These are phyloP conservation scores for Meyerozyma smithsonii DNA, from an alignment of 1,139 yeast genomes.

Conservation along the genomic window DNA sequence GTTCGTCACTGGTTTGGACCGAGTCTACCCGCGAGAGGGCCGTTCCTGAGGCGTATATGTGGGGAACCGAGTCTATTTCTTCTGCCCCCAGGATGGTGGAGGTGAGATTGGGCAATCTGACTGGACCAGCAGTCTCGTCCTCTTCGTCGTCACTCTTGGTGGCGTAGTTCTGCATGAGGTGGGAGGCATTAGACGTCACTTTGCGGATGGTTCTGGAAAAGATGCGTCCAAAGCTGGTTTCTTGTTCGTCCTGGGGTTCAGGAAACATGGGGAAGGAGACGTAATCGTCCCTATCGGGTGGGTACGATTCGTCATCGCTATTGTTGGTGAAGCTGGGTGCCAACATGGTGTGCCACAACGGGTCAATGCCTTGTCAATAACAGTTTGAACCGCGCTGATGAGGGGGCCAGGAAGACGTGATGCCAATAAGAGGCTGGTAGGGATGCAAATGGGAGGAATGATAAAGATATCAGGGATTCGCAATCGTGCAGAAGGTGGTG, in stretches of 20 bases:
- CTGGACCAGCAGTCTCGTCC: slow-evolving; percentile 5
- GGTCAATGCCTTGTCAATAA: too few relatives aligned
- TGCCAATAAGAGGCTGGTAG: too few relatives aligned
- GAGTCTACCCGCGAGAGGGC: not conserved
- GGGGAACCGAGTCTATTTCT: not conserved
- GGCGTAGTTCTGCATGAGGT: slow-evolving; percentile 31
- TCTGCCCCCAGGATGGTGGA: slow-evolving; percentile 3
- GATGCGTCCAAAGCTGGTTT: slow-evolving; percentile 26
- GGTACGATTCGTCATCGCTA: slow-evolving; percentile 13
- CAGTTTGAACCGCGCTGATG: too few relatives aligned
- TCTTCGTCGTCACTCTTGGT: slow-evolving; percentile 5
- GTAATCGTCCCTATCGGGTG: slow-evolving; percentile 23
- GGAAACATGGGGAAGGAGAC: slow-evolving; percentile 44
- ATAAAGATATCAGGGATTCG: too few relatives aligned
- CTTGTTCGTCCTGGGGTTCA: slow-evolving; percentile 36
- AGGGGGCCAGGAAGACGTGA: too few relatives aligned
- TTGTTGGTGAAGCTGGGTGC: slow-evolving; percentile 9
- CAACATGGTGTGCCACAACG: too few relatives aligned
- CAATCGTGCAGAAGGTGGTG: too few relatives aligned
- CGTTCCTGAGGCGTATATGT: not conserved
- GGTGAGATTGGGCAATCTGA: slow-evolving; percentile 4
- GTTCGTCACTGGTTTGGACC: not conserved
- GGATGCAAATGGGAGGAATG: too few relatives aligned
- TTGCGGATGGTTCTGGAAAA: slow-evolving; percentile 39
- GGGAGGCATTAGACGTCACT: slow-evolving; percentile 43